Evolutionary conservation across 2,329 filamentous ascomycete genomes (phyloP).

Genomic region (Colletotrichum tabaci): DNA sequence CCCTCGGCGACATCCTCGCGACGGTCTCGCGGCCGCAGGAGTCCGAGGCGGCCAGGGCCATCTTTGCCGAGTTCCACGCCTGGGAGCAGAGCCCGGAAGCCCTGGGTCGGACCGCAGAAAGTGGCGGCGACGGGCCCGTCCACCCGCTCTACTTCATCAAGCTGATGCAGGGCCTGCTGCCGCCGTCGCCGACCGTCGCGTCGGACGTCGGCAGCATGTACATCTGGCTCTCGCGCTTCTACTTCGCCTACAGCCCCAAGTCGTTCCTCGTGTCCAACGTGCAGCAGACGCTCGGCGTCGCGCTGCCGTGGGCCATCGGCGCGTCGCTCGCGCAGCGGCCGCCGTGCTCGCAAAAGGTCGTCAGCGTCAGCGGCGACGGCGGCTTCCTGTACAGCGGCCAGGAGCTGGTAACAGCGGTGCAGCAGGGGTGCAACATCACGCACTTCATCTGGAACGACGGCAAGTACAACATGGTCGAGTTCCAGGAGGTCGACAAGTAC

Average conservation of each 20-base stretch:
- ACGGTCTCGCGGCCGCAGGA: slow-evolving; percentile 53
- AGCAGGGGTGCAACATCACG: slow-evolving; percentile 63
- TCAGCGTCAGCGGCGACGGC: slow-evolving; percentile 62
- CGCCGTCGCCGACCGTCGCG: slow-evolving; percentile 58
- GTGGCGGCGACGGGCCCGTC: slow-evolving; percentile 50
- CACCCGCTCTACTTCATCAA: slow-evolving; percentile 63
- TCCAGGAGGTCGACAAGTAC: slow-evolving; percentile 66
- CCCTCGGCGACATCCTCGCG: slow-evolving; percentile 51
- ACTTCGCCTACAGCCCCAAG: slow-evolving; percentile 60
- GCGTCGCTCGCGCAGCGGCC: slow-evolving; percentile 59
- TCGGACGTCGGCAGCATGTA: slow-evolving; percentile 64
- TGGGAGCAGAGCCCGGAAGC: slow-evolving; percentile 50
- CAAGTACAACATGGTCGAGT: slow-evolving; percentile 66
- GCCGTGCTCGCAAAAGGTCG: slow-evolving; percentile 59
- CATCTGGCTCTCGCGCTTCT: slow-evolving; percentile 63
- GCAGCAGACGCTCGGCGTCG: slow-evolving; percentile 64
- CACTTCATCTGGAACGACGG: slow-evolving; percentile 67
- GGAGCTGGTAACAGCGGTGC: slow-evolving; percentile 62
- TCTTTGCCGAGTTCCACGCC: slow-evolving; percentile 54
- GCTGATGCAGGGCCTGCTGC: slow-evolving; percentile 57
- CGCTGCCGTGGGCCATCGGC: slow-evolving; percentile 64
- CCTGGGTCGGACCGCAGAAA: slow-evolving; percentile 34
- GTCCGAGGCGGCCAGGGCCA: slow-evolving; percentile 50
- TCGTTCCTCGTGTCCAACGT: slow-evolving; percentile 63
- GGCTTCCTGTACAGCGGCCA: slow-evolving; percentile 65